Base-by-base conservation (phyloP, 148 eudicot genomes). In the Chenopodium berlandieri region DNA sequence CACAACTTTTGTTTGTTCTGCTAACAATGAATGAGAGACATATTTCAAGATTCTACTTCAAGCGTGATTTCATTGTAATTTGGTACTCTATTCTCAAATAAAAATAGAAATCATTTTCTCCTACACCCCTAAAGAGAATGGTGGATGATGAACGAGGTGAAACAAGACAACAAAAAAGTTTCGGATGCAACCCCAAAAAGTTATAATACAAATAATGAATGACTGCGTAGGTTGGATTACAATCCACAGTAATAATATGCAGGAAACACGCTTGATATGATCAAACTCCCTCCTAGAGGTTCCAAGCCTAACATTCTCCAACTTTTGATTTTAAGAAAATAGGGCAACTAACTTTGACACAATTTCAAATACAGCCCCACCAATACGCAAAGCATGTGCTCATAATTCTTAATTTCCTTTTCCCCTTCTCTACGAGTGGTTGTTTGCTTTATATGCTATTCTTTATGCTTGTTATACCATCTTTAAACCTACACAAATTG, bases 221-320 rank as follows among this genome's bases (percentile, higher is more conserved):
- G 9, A 65, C 31, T 65, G 1, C 69, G 2, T 23, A 65, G 10
- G 69, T 44, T 31, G 56, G 14, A 58, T 58, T 52, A 52, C 12
- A 7, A 2, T 25, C 46, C 68, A 32, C 68, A 76, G 20, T 8
- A 22, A 40, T 7, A 7, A 71, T 20, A 34, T 71, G 25, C 52
- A 71, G 75, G 27, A 17, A 22, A 62, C 71, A 72, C 32, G 63
- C 71, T 80, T 73, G 68, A 60, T 80, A 71, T 72, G 78, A 73
- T 73, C 72, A 73, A 62, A 73, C 50, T 40, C 52, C 75, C 13
- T 20, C 58, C 56, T 60, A 58, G 3, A 30, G 32, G 30, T 7
- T n/a, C 56, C 71, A 73, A 58, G 32, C 22, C 77, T 63, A 71
- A 71, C 62, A 27, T 56, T 44, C 62, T 37, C 32, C 25, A n/a